Percentiles rank a stretch among this genome's conserved stretches.
These are phyloP conservation scores for Backusella westeae DNA, from an alignment of 192 early-diverging fungal species.

Conservation along the genomic window DNA sequence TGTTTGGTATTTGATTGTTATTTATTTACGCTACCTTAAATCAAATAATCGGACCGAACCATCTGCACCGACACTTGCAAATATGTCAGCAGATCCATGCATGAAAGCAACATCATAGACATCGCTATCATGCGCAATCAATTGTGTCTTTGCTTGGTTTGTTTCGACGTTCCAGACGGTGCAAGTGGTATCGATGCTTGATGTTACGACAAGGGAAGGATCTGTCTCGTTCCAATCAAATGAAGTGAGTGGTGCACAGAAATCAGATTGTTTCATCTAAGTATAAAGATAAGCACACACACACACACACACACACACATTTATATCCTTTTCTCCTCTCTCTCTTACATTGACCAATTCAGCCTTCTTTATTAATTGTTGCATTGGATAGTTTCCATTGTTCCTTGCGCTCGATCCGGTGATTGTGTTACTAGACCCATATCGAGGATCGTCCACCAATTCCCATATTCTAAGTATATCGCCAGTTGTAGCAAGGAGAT, in stretches of 20 bases:
- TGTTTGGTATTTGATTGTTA: constrained; percentile 1
- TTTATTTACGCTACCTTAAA: constrained; percentile 55
- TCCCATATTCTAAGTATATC: constrained; percentile 93
- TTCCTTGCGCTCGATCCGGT: constrained; percentile 39
- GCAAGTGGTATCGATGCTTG: constrained; percentile 98
- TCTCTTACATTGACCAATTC: constrained; percentile 61
- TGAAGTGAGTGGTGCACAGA: constrained; percentile 88
- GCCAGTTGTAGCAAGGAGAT: constrained; percentile 85
- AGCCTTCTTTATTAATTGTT: constrained; percentile 44
- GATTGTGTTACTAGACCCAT: constrained; percentile 17
- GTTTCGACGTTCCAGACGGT: constrained; percentile 98
- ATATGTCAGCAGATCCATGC: constrained; percentile 77
- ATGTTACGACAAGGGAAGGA: constrained; percentile 83
- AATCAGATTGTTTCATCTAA: constrained; percentile 65
- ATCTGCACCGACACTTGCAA: constrained; percentile 98
- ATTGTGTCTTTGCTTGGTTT: constrained; percentile 95
- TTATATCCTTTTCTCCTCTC: background rate
- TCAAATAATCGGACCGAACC: constrained; percentile 98
- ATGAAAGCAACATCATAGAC: constrained; percentile 98
- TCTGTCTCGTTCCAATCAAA: constrained; percentile 97
- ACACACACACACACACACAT: background rate
- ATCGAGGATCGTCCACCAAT: constrained; percentile 53
- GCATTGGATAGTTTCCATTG: constrained; percentile 15
- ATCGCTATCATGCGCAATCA: constrained; percentile 98
- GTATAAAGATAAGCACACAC: background rate